Percentiles rank a stretch among this genome's conserved stretches.
phyloP scores from a whole-genome alignment of 192 early-diverging fungal species.

The Chytriomyces sp. region DNA sequence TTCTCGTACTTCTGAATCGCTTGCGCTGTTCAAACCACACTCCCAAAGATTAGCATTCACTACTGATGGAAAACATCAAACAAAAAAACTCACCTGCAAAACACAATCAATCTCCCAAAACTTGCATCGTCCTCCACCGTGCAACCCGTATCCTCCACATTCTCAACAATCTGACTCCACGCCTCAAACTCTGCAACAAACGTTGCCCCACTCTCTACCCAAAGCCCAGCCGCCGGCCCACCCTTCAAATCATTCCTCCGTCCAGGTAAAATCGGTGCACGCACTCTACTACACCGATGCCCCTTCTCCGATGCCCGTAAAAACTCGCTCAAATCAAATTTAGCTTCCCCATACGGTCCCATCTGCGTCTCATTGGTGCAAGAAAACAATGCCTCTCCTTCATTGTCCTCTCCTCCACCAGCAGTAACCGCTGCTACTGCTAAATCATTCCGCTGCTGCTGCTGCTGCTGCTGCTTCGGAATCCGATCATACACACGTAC shows the following conservation, averaged over 20 bases:
- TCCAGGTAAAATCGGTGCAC: conserved; percentile 20
- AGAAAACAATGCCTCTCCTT: neutral
- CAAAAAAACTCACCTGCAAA: neutral
- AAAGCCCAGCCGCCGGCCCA: neutral
- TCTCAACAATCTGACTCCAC: neutral
- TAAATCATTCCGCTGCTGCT: neutral
- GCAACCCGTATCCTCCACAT: neutral
- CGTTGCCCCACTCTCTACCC: conserved; percentile 18
- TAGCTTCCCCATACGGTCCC: neutral
- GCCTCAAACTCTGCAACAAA: conserved; percentile 22
- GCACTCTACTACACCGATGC: neutral
- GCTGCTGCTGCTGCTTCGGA: neutral
- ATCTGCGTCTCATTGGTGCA: neutral
- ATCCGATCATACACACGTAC: conserved; percentile 26
- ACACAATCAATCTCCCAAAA: conserved; percentile 18
- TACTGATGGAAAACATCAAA: neutral
- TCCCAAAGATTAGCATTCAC: neutral
- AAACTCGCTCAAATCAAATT: neutral
- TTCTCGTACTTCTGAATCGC: neutral
- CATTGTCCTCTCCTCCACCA: neutral
- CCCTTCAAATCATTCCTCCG: neutral
- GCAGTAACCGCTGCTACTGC: neutral
- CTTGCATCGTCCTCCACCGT: neutral
- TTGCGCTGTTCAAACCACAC: too few species aligned
- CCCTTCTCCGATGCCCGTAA: neutral